Percentiles rank a stretch among this genome's conserved stretches.
phyloP scores from a whole-genome alignment of 768 basidiomycete genomes.

The Boletus patriciae region DNA sequence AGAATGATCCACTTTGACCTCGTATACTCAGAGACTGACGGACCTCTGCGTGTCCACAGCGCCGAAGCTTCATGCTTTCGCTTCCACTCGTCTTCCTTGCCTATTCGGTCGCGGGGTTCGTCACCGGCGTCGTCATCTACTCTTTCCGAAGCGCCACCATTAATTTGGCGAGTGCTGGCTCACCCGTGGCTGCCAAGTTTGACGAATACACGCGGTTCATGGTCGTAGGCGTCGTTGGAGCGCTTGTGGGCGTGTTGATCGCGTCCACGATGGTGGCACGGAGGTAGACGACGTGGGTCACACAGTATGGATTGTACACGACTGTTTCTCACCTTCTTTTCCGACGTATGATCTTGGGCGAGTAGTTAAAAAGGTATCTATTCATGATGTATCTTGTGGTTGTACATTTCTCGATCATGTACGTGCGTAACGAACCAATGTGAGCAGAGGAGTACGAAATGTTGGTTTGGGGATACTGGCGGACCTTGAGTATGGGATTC shows the following conservation, averaged over 20 bases:
- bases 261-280: conserved; percentile 43
- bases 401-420: background rate
- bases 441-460: no score
- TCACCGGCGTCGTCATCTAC: conserved; percentile 64
- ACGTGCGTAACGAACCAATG: background rate
- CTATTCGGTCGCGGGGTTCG: conserved; percentile 68
- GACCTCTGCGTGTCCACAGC: conserved; percentile 22
- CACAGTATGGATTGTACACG: background rate
- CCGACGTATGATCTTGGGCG: background rate
- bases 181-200: conserved; percentile 44
- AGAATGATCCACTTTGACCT: conserved; percentile 15
- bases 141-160: conserved; percentile 54
- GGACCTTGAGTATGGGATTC: no score
- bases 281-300: conserved; percentile 7
- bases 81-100: conserved; percentile 73
- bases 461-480: no score
- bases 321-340: background rate
- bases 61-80: conserved; percentile 61
- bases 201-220: conserved; percentile 63
- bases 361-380: conserved; percentile 3
- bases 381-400: conserved; percentile 1
- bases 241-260: conserved; percentile 58
- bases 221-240: conserved; percentile 63
- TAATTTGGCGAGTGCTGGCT: conserved; percentile 35
- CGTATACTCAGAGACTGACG: conserved; percentile 1